Evolutionary conservation across 495 filamentous ascomycete species (phyloP).

Genomic region (Aspergillus steynii): DNA sequence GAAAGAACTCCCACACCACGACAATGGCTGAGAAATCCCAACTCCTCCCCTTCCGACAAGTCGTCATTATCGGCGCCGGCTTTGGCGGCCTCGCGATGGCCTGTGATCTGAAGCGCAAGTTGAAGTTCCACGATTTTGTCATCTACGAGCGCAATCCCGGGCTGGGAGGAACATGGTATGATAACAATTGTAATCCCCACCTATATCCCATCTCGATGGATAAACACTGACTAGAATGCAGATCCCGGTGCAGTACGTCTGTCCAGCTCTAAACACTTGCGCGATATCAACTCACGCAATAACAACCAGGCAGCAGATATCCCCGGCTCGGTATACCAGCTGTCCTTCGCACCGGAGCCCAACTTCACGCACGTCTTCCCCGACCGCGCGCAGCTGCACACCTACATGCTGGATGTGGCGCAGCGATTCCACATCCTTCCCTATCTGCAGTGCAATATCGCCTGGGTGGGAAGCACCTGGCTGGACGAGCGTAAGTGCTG

Average conservation of each 20-base stretch:
- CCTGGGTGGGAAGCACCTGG: neutral
- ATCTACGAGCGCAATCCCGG: constrained; percentile 28
- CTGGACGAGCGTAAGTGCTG: neutral
- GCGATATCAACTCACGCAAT: no score
- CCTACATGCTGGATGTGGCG: neutral
- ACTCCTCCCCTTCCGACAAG: neutral
- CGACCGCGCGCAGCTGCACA: neutral
- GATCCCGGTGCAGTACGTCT: neutral
- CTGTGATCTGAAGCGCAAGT: constrained; percentile 23
- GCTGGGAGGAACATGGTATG: constrained; percentile 30
- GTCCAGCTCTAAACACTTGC: neutral
- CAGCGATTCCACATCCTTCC: neutral
- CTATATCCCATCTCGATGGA: neutral
- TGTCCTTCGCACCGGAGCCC: constrained; percentile 30
- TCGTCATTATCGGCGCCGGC: constrained; percentile 32
- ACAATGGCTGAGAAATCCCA: neutral
- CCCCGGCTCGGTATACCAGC: constrained; percentile 27
- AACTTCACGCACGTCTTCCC: constrained; percentile 28
- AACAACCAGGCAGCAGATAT: constrained; percentile 25
- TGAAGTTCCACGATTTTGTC: constrained; percentile 22
- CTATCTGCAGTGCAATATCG: neutral
- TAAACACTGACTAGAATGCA: neutral
- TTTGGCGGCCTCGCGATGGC: constrained; percentile 30
- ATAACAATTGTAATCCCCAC: neutral
- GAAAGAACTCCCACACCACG: no score